A percentile compares a stretch with the other conserved stretches of the same genome.
phyloP scores from a whole-genome alignment of 148 eudicot species.

The Vaccinium darrowii region DNA sequence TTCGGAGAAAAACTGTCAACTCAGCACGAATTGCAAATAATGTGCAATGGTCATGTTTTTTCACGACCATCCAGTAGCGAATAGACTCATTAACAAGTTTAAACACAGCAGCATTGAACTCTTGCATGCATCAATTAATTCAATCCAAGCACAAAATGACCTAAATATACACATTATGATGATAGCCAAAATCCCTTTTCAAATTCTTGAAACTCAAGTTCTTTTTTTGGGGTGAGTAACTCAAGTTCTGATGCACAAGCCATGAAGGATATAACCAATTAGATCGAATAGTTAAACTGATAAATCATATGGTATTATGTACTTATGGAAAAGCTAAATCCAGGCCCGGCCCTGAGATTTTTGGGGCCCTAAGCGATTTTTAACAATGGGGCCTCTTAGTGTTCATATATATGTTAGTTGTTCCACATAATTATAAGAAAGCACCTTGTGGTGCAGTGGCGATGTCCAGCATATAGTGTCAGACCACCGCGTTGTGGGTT shows the following conservation, averaged over 20 bases:
- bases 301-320: no score
- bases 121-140: not conserved
- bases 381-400: no score
- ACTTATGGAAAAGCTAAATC: no score
- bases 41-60: not conserved
- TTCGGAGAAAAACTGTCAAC: not conserved
- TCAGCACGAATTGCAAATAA: not conserved
- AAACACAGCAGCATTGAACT: not conserved
- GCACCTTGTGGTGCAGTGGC: no score
- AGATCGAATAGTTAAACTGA: not conserved
- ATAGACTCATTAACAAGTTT: not conserved
- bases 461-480: no score
- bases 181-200: not conserved
- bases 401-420: no score
- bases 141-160: slow-evolving; percentile 1
- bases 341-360: no score
- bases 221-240: no score
- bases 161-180: not conserved
- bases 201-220: not conserved
- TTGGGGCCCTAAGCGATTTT: no score
- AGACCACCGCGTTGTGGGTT: no score
- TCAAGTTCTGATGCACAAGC: not conserved
- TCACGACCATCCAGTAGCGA: not conserved
- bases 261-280: not conserved
- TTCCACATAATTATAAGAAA: no score